Evolutionary conservation across 1,139 yeast genomes (phyloP).

Genomic region (Saccharomyces hybrid): DNA sequence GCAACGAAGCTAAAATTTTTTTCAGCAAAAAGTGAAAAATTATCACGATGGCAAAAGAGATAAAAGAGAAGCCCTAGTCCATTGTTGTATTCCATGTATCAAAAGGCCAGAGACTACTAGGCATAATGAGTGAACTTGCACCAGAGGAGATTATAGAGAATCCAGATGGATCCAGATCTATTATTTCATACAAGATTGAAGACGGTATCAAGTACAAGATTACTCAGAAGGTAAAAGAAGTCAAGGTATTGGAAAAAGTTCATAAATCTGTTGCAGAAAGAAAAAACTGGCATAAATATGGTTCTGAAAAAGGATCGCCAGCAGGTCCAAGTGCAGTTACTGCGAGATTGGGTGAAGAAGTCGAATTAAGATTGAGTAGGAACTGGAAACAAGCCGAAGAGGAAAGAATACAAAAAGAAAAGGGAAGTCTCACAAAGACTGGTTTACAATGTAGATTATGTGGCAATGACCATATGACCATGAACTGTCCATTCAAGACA

Average conservation of each 20-base stretch:
- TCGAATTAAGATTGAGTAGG: slow-evolving; percentile 59
- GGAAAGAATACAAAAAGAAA: slow-evolving; percentile 50
- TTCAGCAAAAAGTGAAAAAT: neutral
- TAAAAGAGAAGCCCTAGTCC: neutral
- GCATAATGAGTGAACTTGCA: slow-evolving; percentile 40
- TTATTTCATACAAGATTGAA: slow-evolving; percentile 68
- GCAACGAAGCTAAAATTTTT: neutral
- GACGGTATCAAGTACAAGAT: slow-evolving; percentile 82
- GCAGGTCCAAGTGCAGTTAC: slow-evolving; percentile 86
- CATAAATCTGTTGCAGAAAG: slow-evolving; percentile 69
- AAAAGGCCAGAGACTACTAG: neutral
- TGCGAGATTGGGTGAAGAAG: slow-evolving; percentile 84
- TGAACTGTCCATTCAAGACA: slow-evolving; percentile 94
- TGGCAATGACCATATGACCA: slow-evolving; percentile 89
- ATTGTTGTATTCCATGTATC: neutral
- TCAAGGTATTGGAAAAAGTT: slow-evolving; percentile 72
- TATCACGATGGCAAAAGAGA: slow-evolving; percentile 1
- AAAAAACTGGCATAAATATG: slow-evolving; percentile 73
- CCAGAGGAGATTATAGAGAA: slow-evolving; percentile 67
- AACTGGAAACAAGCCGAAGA: slow-evolving; percentile 66
- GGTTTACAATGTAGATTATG: slow-evolving; percentile 75
- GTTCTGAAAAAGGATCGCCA: slow-evolving; percentile 66
- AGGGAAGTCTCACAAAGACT: slow-evolving; percentile 46
- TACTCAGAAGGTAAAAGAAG: slow-evolving; percentile 76
- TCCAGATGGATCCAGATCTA: slow-evolving; percentile 84